Conservation (phyloP, 1,139 yeast species). For the Nakaseomyces bracarensis region DNA sequence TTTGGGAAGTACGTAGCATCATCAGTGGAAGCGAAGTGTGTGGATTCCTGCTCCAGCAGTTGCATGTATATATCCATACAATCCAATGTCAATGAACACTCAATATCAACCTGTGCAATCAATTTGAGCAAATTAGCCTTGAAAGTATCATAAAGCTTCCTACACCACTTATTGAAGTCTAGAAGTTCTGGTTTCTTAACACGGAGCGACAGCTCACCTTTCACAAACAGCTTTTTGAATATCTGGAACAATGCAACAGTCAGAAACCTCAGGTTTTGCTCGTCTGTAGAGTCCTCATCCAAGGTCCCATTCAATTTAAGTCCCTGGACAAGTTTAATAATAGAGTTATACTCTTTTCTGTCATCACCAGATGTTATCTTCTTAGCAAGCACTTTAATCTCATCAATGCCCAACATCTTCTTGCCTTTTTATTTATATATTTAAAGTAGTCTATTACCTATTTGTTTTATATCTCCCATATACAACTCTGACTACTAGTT, state of each 20-base stretch:
- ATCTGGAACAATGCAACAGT: constrained; percentile 46
- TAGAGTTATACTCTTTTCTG: constrained; percentile 24
- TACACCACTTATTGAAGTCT: constrained; percentile 54
- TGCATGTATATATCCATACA: constrained; percentile 57
- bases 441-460: too few relatives aligned
- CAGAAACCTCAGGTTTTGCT: constrained; percentile 38
- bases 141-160: constrained; percentile 50
- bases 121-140: constrained; percentile 40
- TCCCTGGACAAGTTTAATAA: constrained; percentile 20
- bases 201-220: constrained; percentile 41
- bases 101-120: constrained; percentile 34
- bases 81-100: constrained; percentile 42
- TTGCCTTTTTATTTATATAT: neutral
- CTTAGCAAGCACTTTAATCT: constrained; percentile 24
- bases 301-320: constrained; percentile 9
- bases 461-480: neutral
- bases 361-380: constrained; percentile 21
- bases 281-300: constrained; percentile 14
- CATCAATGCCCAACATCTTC: constrained; percentile 19
- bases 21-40: constrained; percentile 42
- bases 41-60: constrained; percentile 52
- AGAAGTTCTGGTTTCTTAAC: constrained; percentile 31
- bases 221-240: constrained; percentile 49
- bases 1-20: constrained; percentile 58
- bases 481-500: neutral